Evolutionary conservation across 306 rosid genomes (phyloP).

Genomic region (Aeschynomene evenia): DNA sequence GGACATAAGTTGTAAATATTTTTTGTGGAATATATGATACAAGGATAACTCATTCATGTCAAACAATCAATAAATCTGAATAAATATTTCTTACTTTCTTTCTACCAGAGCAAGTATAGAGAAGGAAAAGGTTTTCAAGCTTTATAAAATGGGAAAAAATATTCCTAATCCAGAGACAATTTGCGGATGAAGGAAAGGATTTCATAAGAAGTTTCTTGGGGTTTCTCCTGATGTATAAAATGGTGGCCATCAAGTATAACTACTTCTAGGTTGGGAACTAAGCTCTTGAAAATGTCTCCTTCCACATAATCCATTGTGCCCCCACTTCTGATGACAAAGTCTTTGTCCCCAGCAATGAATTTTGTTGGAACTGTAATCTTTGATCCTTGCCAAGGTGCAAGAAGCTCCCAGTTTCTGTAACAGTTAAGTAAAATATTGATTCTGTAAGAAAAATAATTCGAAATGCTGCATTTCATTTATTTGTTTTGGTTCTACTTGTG

Average conservation of each 20-base stretch:
- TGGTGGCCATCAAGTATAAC: conserved; percentile 45
- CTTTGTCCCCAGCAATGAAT: conserved; percentile 40
- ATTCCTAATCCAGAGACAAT: conserved; percentile 26
- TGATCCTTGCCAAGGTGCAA: conserved; percentile 50
- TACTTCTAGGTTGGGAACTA: conserved; percentile 43
- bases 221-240: conserved; percentile 43
- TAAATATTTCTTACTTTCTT: no score
- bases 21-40: no score
- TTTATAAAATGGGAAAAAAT: not conserved
- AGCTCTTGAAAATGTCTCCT: conserved; percentile 34
- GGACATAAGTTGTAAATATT: no score
- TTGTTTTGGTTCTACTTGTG: no score
- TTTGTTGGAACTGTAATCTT: conserved; percentile 44
- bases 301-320: conserved; percentile 38
- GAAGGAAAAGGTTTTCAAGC: not conserved
- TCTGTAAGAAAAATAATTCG: not conserved
- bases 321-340: conserved; percentile 21
- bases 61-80: no score
- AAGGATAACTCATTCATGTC: no score
- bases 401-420: conserved; percentile 50
- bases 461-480: not conserved
- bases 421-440: not conserved
- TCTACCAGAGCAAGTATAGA: no score
- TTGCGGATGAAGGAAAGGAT: conserved; percentile 43
- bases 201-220: conserved; percentile 41